Evolutionary conservation across 139 green algal genomes (phyloP), one percentile per base, ranked within the genome.

Genomic region (Micractinium conductrix): DNA sequence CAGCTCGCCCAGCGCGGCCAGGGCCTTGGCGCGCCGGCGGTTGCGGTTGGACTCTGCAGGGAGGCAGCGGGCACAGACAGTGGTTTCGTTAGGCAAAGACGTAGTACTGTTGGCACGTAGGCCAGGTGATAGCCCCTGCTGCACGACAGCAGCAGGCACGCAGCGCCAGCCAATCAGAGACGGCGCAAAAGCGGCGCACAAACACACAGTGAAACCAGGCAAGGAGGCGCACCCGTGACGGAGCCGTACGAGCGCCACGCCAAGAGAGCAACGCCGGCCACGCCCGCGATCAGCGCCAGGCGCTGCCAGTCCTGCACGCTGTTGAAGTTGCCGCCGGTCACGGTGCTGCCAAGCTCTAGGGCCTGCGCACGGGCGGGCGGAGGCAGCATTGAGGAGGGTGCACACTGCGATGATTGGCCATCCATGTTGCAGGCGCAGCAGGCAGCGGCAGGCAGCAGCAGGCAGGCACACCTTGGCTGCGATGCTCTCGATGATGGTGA

Each of bases 271-370:
- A 37, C 26, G 50, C 7, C 24, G 10, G 53, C 53, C 50, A 69
- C 65, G 5, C 16, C 44, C 44, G 40, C 44, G 19, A 48, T 50
- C 1, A 45, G 28, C 55, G 14, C 43, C 22, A 35, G 19, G 28
- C 45, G 33, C 44, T 40, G 48, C 79, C 79, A 84, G 79, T 78
- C 79, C 3, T 24, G 7, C 5, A 68, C 21, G 9, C 44, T 84
- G 79, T 78, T 84, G 28, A 84, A 24, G 65, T 67, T 70, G 67
- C 79, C 79, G 65, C 45, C 67, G 17, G 79, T 78, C 33, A 84
- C n/a, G 26, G 45, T 78, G 79, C 38, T 65, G 79, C 79, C 79
- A 44, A 53, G 30, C 78, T 83, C 60, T 30, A 83, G 78, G 1
- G 62, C 78, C 78, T 78, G 70, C n/a, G 24, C 9, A 26, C 22